phyloP scores from a whole-genome alignment of 2,329 filamentous ascomycete genomes.

The Fusarium sp. region DNA sequence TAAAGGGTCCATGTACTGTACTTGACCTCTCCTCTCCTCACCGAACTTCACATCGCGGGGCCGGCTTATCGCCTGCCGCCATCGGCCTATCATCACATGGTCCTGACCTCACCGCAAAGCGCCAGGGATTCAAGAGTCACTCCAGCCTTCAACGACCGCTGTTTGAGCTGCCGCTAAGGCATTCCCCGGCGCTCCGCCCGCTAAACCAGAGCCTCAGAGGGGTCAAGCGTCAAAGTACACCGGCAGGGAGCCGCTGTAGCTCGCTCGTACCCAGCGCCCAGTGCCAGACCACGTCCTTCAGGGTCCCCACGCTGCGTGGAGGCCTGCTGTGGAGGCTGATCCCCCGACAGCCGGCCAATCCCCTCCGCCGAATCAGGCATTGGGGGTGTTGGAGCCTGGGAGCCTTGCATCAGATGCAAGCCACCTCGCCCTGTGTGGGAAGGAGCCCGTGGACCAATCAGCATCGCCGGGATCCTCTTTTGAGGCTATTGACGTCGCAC shows the following conservation, averaged over 20 bases:
- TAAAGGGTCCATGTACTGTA: slow-evolving; percentile 13
- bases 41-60: slow-evolving; percentile 33
- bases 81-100: slow-evolving; percentile 32
- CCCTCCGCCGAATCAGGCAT: slow-evolving; percentile 13
- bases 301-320: slow-evolving; percentile 35
- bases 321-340: slow-evolving; percentile 26
- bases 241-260: slow-evolving; percentile 26
- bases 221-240: slow-evolving; percentile 37
- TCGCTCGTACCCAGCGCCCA: slow-evolving; percentile 32
- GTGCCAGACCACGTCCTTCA: slow-evolving; percentile 24
- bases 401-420: slow-evolving; percentile 26
- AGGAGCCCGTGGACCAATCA: slow-evolving; percentile 39
- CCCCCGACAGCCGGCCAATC: slow-evolving; percentile 43
- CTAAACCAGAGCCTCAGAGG: slow-evolving; percentile 26
- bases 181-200: slow-evolving; percentile 14
- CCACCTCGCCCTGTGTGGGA: slow-evolving; percentile 31
- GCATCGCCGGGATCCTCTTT: neutral
- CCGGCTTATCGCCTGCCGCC: slow-evolving; percentile 43
- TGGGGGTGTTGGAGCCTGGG: slow-evolving; percentile 33
- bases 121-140: slow-evolving; percentile 20
- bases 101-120: slow-evolving; percentile 31
- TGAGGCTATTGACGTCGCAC: neutral
- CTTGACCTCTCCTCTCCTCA: slow-evolving; percentile 16
- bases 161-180: slow-evolving; percentile 26
- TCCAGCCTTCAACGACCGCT: neutral